Base-by-base conservation (phyloP, 78 protist species). In the Emiliania huxleyi region DNA sequence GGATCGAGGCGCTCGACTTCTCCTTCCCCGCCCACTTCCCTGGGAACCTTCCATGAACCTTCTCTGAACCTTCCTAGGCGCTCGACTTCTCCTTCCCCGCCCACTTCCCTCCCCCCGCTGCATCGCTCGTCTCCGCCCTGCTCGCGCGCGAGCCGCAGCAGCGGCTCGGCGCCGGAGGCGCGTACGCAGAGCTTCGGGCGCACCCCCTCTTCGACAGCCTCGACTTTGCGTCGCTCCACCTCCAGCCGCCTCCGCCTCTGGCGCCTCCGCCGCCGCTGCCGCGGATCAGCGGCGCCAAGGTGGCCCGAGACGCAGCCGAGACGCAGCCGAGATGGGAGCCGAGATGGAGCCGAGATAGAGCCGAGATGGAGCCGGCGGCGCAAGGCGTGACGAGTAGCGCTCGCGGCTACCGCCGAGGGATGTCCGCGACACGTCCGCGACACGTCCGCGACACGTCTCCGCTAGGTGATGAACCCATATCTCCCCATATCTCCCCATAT, bases 1-100 rank as follows among this genome's bases (percentile, higher is more conserved):
- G 90, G 52, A 97, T 97, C 89, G 55, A 83, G 23, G 35, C 43
- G 71, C 77, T 93, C 33, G 85, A 40, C 45, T 71, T 19, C 45
- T 71, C 45, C 81, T n/a, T n/a, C 21, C 81, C 81, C 37, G 45
- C 3, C 18, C 19, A 3, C n/a, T 35, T 71, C 42, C 42, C 81
- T 4, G 45, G 6, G 3, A 19, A 29, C n/a, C 40, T 40, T 35
- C 45, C 1, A 0, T 1, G 2, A 40, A 19, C n/a, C 42, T 19
- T 35, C n/a, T 0, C 15, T 6, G 81, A n/a, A n/a, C n/a, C n/a
- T n/a, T n/a, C n/a, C n/a, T n/a, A 81, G 22, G 40, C 46, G 69
- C 79, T 94, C 43, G 81, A 71, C 42, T 37, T 19, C 37, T 71
- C 45, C 81, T n/a, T n/a, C 21, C 81, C 81, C 37, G 45, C 3